Percentiles rank a stretch among this genome's conserved stretches.
phyloP scores from a whole-genome alignment of 768 basidiomycete genomes.

The Gautieria morchelliformis region DNA sequence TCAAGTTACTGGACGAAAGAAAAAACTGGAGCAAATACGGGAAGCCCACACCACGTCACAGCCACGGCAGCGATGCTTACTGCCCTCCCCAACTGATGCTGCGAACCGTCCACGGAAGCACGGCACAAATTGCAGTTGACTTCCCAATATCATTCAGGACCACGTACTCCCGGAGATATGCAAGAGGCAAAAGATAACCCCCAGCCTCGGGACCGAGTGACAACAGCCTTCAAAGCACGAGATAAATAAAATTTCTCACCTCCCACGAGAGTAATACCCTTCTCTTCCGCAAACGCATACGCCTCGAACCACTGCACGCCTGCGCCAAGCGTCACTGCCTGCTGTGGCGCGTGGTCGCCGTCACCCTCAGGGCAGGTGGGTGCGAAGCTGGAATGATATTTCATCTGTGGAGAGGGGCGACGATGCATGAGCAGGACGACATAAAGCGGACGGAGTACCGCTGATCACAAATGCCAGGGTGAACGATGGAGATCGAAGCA shows the following conservation, averaged over 20 bases:
- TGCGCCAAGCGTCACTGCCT: constrained; percentile 16
- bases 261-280: constrained; percentile 27
- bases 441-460: no score
- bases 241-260: constrained; percentile 17
- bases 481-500: not conserved
- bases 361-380: constrained; percentile 9
- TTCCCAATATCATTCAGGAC: no score
- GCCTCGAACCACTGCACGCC: constrained; percentile 22
- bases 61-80: no score
- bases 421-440: not conserved
- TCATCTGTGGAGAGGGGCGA: constrained; percentile 10
- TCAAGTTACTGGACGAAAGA: no score
- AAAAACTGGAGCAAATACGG: no score
- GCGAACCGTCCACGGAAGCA: no score
- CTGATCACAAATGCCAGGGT: no score
- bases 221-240: not conserved
- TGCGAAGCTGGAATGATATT: constrained; percentile 15
- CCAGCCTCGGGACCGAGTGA: not conserved
- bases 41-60: no score
- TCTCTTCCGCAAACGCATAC: constrained; percentile 25
- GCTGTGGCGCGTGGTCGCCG: not conserved
- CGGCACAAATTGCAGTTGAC: no score
- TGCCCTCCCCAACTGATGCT: no score
- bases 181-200: not conserved
- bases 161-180: no score